Percentiles rank a stretch among this genome's conserved stretches.
These are phyloP conservation scores for Potentilla sterilis DNA, from an alignment of 306 rosid species.

Conservation along the genomic window DNA sequence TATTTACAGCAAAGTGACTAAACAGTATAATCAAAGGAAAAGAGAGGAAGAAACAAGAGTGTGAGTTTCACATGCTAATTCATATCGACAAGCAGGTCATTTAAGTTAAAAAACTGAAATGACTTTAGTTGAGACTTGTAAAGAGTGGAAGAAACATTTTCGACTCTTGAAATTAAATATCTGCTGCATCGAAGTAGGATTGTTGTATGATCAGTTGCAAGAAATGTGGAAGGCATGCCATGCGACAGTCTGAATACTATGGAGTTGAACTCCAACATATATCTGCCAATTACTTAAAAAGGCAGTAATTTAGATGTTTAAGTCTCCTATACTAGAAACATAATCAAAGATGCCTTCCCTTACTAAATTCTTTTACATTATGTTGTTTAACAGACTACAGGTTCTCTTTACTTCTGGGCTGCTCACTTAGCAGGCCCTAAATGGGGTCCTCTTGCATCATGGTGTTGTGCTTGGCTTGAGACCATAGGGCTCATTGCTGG, in stretches of 20 bases:
- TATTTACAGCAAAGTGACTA: neutral
- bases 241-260: neutral
- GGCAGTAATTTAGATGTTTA: neutral
- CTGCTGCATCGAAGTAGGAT: neutral
- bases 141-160: neutral
- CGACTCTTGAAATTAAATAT: neutral
- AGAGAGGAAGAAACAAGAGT: neutral
- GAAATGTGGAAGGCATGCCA: neutral
- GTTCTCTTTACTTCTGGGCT: constrained; percentile 93
- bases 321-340: neutral
- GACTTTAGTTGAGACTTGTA: neutral
- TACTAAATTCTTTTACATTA: neutral
- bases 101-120: neutral
- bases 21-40: neutral
- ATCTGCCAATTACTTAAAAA: neutral
- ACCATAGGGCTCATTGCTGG: constrained; percentile 81
- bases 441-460: constrained; percentile 94
- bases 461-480: constrained; percentile 97
- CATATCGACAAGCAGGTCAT: neutral
- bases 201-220: neutral
- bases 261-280: neutral
- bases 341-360: neutral
- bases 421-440: constrained; percentile 90
- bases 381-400: constrained; percentile 60
- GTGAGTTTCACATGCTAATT: neutral